phyloP scores from a whole-genome alignment of 1,139 yeast species.

The Wickerhamomyces sp. region DNA sequence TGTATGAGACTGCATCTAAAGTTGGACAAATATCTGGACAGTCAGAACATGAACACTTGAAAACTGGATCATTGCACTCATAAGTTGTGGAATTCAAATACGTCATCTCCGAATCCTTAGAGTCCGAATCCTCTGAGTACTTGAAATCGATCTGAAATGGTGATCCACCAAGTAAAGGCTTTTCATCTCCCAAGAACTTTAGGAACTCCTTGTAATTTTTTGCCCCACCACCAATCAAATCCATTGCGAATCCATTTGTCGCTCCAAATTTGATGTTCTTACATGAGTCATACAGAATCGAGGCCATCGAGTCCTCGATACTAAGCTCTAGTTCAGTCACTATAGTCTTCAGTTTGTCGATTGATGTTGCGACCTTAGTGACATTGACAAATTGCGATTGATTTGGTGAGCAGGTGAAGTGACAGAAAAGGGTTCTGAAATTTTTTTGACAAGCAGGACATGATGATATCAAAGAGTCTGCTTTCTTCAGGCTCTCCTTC shows the following conservation, averaged over 20 bases:
- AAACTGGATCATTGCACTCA: slow-evolving; percentile 53
- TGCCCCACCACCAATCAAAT: slow-evolving; percentile 95
- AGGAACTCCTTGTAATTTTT: slow-evolving; percentile 63
- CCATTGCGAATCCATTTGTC: slow-evolving; percentile 96
- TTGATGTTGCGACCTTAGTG: slow-evolving; percentile 49
- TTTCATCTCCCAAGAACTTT: slow-evolving; percentile 89
- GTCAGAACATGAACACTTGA: slow-evolving; percentile 86
- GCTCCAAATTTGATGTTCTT: slow-evolving; percentile 88
- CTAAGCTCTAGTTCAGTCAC: slow-evolving; percentile 70
- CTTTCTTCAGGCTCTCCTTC: slow-evolving; percentile 57
- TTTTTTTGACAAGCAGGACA: slow-evolving; percentile 94
- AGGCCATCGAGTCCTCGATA: slow-evolving; percentile 57
- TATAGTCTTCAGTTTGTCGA: slow-evolving; percentile 41
- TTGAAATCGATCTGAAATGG: slow-evolving; percentile 88
- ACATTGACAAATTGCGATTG: slow-evolving; percentile 74
- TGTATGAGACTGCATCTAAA: slow-evolving; percentile 41
- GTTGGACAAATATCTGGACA: slow-evolving; percentile 78
- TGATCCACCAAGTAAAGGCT: slow-evolving; percentile 89
- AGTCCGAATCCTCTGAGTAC: slow-evolving; percentile 34
- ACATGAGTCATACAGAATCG: slow-evolving; percentile 73
- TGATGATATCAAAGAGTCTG: slow-evolving; percentile 75
- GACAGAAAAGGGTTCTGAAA: slow-evolving; percentile 80
- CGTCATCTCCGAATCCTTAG: slow-evolving; percentile 1
- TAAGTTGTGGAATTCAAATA: slow-evolving; percentile 26
- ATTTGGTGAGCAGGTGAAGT: slow-evolving; percentile 84